Base-by-base conservation (phyloP, 2,329 filamentous ascomycete species). In the Cladophialophora bantiana region DNA sequence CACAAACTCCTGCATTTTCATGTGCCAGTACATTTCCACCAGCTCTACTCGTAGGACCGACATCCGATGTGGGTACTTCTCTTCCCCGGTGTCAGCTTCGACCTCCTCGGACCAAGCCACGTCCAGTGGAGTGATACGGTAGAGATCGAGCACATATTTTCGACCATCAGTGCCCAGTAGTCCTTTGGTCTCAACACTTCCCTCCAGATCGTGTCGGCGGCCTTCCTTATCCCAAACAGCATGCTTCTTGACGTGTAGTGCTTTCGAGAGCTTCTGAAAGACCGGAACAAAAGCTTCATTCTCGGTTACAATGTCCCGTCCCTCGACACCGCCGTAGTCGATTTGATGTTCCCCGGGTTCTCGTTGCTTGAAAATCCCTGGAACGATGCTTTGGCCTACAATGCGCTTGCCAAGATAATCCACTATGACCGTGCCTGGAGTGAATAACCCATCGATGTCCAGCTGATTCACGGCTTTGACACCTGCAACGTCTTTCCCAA, bases 261-360 rank as follows among this genome's bases (percentile, higher is more conserved):
- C 88, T 80, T 94, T 93, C 52, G 94, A 97, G 36, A 99, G 86
- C 82, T 96, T 93, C 76, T 92, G 89, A 74, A 99, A 99, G 9
- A 92, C 86, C 34, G 90, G 83, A 0, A 88, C 88, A 74, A 99
- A 99, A 20, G 89, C 88, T 76, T 96, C 90, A 75, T 98, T 93
- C 12, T 92, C 91, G 0, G 95, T 94, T 59, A 99, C 92, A 32
- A 96, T 87, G 72, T 99, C 95, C 81, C 96, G 97, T 72, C 96
- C 95, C 77, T 99, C 95, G 36, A 98, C 95, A 72, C 94, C 95
- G 76, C 95, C 95, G 76, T 99, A 99, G 78, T 99, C 95, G 73
- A 99, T 98, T 79, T 98, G 95, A 80, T 97, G 95, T 86, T 99
- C 95, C 60, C 94, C 95, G 35, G 94, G 93, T 75, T 98, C 95